A percentile compares a stretch with the other conserved stretches of the same genome.
These are phyloP conservation scores for Takakia lepidozioides DNA, from an alignment of 225 moss, liverwort and hornwort genomes.

Conservation along the genomic window DNA sequence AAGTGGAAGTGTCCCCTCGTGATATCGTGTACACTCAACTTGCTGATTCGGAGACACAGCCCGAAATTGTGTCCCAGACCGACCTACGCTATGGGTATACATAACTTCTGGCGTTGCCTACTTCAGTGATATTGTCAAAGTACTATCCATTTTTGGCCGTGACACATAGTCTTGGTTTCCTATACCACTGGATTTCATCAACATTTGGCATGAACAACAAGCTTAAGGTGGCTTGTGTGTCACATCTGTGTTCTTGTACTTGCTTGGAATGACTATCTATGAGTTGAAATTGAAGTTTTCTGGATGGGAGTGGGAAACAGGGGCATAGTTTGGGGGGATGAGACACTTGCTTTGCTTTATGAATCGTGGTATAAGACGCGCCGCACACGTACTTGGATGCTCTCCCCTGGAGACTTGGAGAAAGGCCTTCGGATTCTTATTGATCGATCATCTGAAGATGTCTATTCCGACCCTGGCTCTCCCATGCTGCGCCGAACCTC, in stretches of 20 bases:
- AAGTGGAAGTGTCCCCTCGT: slow-evolving; percentile 66
- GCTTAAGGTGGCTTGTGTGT: too few relatives aligned
- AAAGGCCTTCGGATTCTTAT: slow-evolving; percentile 55
- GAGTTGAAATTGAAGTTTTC: too few relatives aligned
- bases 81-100: slow-evolving; percentile 81
- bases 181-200: too few relatives aligned
- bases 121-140: too few relatives aligned
- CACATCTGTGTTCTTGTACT: too few relatives aligned
- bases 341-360: slow-evolving; percentile 77
- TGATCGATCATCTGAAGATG: slow-evolving; percentile 92
- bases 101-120: too few relatives aligned
- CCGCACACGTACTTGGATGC: slow-evolving; percentile 75
- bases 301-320: slow-evolving; percentile 24
- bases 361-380: slow-evolving; percentile 99
- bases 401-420: slow-evolving; percentile 56
- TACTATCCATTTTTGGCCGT: too few relatives aligned
- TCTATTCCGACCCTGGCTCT: slow-evolving; percentile 91
- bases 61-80: slow-evolving; percentile 57
- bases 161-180: too few relatives aligned
- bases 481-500: slow-evolving; percentile 83
- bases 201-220: too few relatives aligned
- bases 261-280: too few relatives aligned
- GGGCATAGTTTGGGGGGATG: slow-evolving; percentile 90
- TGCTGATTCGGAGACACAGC: slow-evolving; percentile 64
- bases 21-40: slow-evolving; percentile 83